Evolutionary conservation across 2,329 filamentous ascomycete genomes (phyloP).

Genomic region (Aschersonia sp.): DNA sequence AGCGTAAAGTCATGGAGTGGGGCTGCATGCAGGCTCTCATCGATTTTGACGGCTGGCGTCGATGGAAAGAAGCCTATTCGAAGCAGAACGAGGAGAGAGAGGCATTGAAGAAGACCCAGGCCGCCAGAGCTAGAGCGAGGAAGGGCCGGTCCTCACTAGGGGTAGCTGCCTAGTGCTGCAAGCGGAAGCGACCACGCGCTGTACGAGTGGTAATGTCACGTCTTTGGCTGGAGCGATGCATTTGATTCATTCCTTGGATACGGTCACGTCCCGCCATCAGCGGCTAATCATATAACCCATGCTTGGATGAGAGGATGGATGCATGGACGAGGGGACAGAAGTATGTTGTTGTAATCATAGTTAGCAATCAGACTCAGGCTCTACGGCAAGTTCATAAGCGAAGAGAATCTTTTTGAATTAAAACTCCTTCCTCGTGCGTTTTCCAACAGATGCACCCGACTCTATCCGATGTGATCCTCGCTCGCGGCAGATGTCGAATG

Average conservation of each 20-base stretch:
- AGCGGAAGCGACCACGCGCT: neutral
- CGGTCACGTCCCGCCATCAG: neutral
- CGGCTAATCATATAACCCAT: no score
- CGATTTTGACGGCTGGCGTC: constrained; percentile 94
- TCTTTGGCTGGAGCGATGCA: neutral
- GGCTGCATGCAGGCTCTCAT: constrained; percentile 99
- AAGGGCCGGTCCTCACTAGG: constrained; percentile 25
- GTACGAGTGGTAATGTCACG: neutral
- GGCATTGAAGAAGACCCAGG: constrained; percentile 23
- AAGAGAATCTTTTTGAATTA: no score
- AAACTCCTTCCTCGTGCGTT: no score
- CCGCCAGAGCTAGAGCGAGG: constrained; percentile 24
- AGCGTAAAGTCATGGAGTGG: constrained; percentile 98
- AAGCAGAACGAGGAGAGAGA: constrained; percentile 29
- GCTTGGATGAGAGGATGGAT: no score
- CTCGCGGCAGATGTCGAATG: no score
- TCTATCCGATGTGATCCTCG: no score
- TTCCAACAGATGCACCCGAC: no score
- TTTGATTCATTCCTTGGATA: neutral
- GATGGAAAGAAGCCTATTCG: constrained; percentile 73
- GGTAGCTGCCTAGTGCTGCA: neutral
- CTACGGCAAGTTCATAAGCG: no score
- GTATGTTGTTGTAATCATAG: no score
- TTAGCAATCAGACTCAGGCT: no score
- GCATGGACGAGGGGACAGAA: no score